Evolutionary conservation across 345 rosid genomes (phyloP).

Genomic region (Melastoma malabathricum): DNA sequence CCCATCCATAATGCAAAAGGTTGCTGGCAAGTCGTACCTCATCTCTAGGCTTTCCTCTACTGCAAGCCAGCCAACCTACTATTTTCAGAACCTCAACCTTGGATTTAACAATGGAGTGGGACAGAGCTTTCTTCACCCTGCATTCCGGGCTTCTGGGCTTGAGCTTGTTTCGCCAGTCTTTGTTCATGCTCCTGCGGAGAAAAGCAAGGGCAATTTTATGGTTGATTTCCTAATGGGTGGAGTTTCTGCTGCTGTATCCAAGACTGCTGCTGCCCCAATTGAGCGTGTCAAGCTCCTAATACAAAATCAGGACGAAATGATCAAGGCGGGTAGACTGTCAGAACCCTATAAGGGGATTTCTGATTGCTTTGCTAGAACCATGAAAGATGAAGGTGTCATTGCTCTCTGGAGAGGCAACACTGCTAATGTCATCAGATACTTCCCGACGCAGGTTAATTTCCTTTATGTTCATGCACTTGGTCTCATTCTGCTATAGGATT

Average conservation of each 20-base stretch:
- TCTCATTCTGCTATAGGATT: no score
- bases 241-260: conserved; percentile 48
- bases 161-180: conserved; percentile 20
- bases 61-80: conserved; percentile 7
- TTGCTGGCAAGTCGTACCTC: conserved; percentile 35
- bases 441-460: conserved; percentile 35
- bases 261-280: conserved; percentile 35
- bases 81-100: conserved; percentile 6
- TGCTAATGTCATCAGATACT: conserved; percentile 43
- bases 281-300: conserved; percentile 41
- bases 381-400: conserved; percentile 36
- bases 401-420: conserved; percentile 55
- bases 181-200: conserved; percentile 38
- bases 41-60: conserved; percentile 27
- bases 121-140: conserved; percentile 20
- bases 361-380: conserved; percentile 42
- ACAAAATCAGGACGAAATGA: conserved; percentile 50
- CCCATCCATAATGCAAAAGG: conserved; percentile 44
- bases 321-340: conserved; percentile 39
- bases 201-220: conserved; percentile 18
- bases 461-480: conserved; percentile 1
- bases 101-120: conserved; percentile 22
- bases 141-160: conserved; percentile 15
- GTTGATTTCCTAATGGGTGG: conserved; percentile 51
- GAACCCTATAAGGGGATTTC: conserved; percentile 39